Base-by-base conservation (phyloP, 768 basidiomycete genomes). In the Rhodotorula sphaerocarpa region DNA sequence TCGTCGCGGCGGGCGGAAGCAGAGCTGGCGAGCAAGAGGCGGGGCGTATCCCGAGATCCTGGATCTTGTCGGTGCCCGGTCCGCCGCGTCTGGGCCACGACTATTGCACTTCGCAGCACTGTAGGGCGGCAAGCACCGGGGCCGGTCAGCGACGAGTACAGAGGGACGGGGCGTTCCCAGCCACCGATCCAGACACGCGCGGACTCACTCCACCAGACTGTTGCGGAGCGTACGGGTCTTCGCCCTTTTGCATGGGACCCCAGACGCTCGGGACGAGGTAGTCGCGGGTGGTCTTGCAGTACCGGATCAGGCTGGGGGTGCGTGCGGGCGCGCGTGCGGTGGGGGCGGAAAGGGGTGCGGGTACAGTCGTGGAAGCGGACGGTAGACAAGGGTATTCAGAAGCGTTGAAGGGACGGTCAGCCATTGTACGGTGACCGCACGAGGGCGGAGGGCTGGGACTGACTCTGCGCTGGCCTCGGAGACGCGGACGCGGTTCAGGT, bases 251-350 rank as follows among this genome's bases (percentile, higher is more conserved):
- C n/a, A 93, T 85, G 28, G 88, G 86, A 15, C 95, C 95, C 95
- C 95, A 99, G 2, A 99, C 89, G 25, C 88, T 90, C 30, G 92
- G 91, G 74, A 89, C 87, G 65, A 90, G 80, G 70, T 86, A 85
- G 75, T 95, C 92, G 74, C 87, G 88, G 39, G 90, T 95, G 46
- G 84, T 85, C 77, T 89, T 90, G 82, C 90, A 92, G 75, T 89
- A 95, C 50, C 86, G 85, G 73, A 97, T 92, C 70, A 97, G 76
- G 74, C 92, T 96, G 74, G 30, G 21, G 10, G 50, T 23, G n/a
- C 33, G 42, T 18, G 36, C 45, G 48, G 39, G 27, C 2, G 31
- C 33, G 43, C 7, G 27, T 14, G 21, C 2, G 33, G 33, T 5
- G 34, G 33, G n/a, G n/a, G 44, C 12, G 44, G 31, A 6, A 12